Conservation (phyloP, 176 grass and related monocot genomes). For the Cenchrus fungigraminus region DNA sequence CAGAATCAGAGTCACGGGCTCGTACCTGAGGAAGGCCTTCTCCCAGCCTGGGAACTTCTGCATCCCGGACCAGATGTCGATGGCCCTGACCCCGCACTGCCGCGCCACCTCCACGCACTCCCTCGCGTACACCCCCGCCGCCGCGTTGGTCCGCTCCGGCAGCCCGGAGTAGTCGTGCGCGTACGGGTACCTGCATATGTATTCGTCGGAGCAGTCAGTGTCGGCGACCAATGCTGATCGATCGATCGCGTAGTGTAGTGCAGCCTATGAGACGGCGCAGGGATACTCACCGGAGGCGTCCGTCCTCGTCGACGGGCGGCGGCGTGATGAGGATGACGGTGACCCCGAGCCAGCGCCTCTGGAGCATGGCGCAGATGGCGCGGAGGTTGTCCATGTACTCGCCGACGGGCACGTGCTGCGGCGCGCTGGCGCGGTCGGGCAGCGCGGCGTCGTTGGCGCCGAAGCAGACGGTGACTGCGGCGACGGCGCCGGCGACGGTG, state of each 20-base stretch:
- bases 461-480: conserved; percentile 63
- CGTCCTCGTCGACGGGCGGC: conserved; percentile 72
- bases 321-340: conserved; percentile 65
- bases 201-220: too few species aligned
- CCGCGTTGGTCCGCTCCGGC: conserved; percentile 70
- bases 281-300: conserved; percentile 37
- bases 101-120: conserved; percentile 56
- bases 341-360: conserved; percentile 47
- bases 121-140: conserved; percentile 54
- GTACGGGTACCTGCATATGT: conserved; percentile 38
- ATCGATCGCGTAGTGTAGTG: background rate
- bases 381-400: conserved; percentile 74
- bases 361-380: conserved; percentile 49
- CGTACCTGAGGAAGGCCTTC: conserved; percentile 62
- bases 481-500: conserved; percentile 9
- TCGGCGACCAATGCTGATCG: too few species aligned
- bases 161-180: conserved; percentile 34
- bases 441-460: conserved; percentile 74
- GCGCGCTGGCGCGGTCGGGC: conserved; percentile 39
- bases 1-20: background rate
- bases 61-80: conserved; percentile 79
- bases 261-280: too few species aligned
- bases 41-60: conserved; percentile 63
- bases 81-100: conserved; percentile 33
- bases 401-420: conserved; percentile 58